A percentile compares a stretch with the other conserved stretches of the same genome.
phyloP scores from a whole-genome alignment of 2,329 filamentous ascomycete genomes.

The Incumbomyces delicatus region DNA sequence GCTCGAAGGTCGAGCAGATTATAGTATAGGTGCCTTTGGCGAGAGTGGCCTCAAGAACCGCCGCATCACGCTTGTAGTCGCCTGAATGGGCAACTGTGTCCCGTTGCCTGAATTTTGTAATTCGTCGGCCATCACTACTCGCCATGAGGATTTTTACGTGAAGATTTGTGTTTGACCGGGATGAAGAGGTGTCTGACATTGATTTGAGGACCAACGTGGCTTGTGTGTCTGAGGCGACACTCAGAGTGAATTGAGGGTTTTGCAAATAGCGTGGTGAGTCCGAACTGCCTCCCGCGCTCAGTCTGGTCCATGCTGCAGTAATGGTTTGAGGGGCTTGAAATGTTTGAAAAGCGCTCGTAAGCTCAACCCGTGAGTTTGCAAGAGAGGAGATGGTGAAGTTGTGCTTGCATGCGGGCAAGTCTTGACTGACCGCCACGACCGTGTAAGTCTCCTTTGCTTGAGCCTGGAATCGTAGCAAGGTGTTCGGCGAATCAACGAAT shows the following conservation, averaged over 20 bases:
- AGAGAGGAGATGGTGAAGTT: conserved; percentile 83
- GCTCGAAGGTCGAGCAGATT: conserved; percentile 21
- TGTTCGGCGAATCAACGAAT: conserved; percentile 92
- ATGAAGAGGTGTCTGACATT: conserved; percentile 30
- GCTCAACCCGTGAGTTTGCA: conserved; percentile 51
- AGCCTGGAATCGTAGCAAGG: conserved; percentile 64
- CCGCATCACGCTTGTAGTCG: conserved; percentile 77
- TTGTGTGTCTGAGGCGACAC: background rate
- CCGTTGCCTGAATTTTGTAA: conserved; percentile 56
- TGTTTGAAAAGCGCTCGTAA: conserved; percentile 53
- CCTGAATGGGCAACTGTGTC: conserved; percentile 76
- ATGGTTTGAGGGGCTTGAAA: conserved; percentile 52
- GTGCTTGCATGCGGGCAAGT: conserved; percentile 61
- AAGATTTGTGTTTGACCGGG: conserved; percentile 58
- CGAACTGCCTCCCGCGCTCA: conserved; percentile 76
- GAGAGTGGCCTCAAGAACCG: conserved; percentile 56
- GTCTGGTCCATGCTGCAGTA: conserved; percentile 61
- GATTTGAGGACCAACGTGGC: conserved; percentile 14
- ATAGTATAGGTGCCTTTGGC: conserved; percentile 57
- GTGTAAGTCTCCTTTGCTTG: conserved; percentile 45
- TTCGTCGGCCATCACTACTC: conserved; percentile 48
- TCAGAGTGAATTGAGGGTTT: conserved; percentile 77
- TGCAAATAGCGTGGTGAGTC: conserved; percentile 64
- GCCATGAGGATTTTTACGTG: conserved; percentile 71
- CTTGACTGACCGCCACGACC: conserved; percentile 67